phyloP scores from a whole-genome alignment of 257 asterid species.

The Solanum bukasovii region DNA sequence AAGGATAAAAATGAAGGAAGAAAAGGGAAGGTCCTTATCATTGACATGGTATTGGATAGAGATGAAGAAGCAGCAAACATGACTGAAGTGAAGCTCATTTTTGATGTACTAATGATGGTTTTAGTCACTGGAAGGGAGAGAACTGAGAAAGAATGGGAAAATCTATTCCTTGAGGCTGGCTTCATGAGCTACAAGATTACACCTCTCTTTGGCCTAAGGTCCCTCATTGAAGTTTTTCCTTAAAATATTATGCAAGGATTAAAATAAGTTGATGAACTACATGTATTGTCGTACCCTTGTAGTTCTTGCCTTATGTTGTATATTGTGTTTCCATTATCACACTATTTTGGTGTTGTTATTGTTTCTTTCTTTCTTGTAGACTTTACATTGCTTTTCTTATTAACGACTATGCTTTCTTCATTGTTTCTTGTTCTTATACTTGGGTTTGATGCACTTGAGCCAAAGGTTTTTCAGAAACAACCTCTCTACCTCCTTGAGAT shows the following conservation, averaged over 20 bases:
- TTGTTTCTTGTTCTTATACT: neutral
- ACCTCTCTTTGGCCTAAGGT: neutral
- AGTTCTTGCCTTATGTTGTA: neutral
- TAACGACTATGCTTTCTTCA: neutral
- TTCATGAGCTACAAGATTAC: constrained; percentile 3
- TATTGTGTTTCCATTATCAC: neutral
- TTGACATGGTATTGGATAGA: neutral
- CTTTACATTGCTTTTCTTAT: neutral
- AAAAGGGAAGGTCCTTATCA: neutral
- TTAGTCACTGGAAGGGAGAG: neutral
- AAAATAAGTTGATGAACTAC: neutral
- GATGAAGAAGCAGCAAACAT: neutral
- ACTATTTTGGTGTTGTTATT: neutral
- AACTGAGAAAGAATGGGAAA: constrained; percentile 4
- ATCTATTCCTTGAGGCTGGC: constrained; percentile 4
- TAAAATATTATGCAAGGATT: neutral
- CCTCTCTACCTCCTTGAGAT: neutral
- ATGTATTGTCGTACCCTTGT: neutral
- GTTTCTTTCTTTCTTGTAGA: neutral
- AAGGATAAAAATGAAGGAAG: neutral
- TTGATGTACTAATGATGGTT: constrained; percentile 9
- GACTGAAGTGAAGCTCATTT: neutral
- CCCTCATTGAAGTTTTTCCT: constrained; percentile 13
- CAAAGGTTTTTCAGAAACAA: too few relatives aligned
- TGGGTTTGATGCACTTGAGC: neutral